Conservation (phyloP, 768 basidiomycete species). For the Suillus occidentalis region DNA sequence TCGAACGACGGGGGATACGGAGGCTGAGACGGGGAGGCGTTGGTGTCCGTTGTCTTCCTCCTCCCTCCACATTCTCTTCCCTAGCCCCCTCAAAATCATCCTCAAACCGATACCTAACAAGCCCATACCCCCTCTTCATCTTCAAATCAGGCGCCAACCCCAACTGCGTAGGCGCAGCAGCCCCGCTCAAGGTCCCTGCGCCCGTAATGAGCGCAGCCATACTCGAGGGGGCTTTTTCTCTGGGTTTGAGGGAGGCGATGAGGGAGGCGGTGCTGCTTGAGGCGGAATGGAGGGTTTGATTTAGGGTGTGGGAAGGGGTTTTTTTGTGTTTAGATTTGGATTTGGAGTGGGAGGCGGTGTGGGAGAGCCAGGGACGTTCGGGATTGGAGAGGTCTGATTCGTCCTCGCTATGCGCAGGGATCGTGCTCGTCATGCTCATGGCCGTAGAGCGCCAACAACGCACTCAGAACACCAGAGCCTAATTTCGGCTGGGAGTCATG, state of each 20-base stretch:
- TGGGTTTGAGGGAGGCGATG: slow-evolving; percentile 6
- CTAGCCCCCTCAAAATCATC: not conserved
- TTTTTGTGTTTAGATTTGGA: not conserved
- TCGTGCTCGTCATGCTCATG: slow-evolving; percentile 25
- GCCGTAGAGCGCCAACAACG: slow-evolving; percentile 63
- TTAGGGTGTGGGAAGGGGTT: slow-evolving; percentile 8
- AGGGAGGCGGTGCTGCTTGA: slow-evolving; percentile 28
- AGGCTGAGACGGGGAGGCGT: not conserved
- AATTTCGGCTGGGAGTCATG: slow-evolving; percentile 17
- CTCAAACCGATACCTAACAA: slow-evolving; percentile 51
- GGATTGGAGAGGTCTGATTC: slow-evolving; percentile 18
- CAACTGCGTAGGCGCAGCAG: slow-evolving; percentile 50
- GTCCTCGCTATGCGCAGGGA: slow-evolving; percentile 14
- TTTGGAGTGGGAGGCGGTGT: not conserved
- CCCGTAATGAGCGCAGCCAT: slow-evolving; percentile 67
- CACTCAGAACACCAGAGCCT: slow-evolving; percentile 60
- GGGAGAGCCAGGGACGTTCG: slow-evolving; percentile 19
- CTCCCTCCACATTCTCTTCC: not conserved
- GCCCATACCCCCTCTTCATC: slow-evolving; percentile 53
- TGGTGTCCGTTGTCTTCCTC: not conserved
- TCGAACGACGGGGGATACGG: slow-evolving; percentile 12
- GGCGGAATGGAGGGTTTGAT: slow-evolving; percentile 19
- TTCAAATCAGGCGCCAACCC: slow-evolving; percentile 56
- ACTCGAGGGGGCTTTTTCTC: slow-evolving; percentile 16
- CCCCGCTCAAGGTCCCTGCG: slow-evolving; percentile 63